phyloP scores from a whole-genome alignment of 805 yeast species.

The Saccharomycopsis javanensis region DNA sequence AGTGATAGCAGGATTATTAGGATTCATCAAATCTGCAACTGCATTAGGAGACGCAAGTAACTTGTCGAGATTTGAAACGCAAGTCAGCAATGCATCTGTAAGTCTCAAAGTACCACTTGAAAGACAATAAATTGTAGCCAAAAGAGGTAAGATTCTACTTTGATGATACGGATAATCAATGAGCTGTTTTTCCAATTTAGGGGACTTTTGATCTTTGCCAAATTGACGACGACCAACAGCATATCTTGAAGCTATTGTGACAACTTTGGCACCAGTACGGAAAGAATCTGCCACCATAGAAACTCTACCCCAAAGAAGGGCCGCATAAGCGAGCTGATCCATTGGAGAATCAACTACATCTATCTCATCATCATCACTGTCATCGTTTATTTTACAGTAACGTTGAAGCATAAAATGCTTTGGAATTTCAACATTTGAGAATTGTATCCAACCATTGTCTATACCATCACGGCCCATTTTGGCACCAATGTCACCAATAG shows the following conservation, averaged over 20 bases:
- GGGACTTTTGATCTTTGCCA: constrained; percentile 33
- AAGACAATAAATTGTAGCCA: constrained; percentile 70
- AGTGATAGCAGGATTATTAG: constrained; percentile 33
- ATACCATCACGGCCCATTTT: constrained; percentile 96
- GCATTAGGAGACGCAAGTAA: constrained; percentile 42
- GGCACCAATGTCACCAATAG: constrained; percentile 86
- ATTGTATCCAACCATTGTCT: constrained; percentile 96
- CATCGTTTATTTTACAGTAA: constrained; percentile 49
- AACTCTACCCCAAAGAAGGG: constrained; percentile 81
- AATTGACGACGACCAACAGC: constrained; percentile 88
- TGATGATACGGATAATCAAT: constrained; percentile 87
- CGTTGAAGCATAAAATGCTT: constrained; percentile 73
- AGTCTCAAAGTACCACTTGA: constrained; percentile 55
- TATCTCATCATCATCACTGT: constrained; percentile 44
- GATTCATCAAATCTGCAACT: constrained; percentile 37
- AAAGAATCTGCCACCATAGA: constrained; percentile 82
- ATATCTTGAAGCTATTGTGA: constrained; percentile 80
- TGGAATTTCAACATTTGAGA: constrained; percentile 74
- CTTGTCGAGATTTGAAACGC: background rate
- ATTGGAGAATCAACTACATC: constrained; percentile 70
- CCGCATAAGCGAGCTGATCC: constrained; percentile 83
- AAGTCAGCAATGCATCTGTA: background rate
- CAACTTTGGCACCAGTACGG: constrained; percentile 67
- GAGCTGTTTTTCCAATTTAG: constrained; percentile 51
- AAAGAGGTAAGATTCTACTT: constrained; percentile 73